These are phyloP conservation scores for Phellinidium pouzarii DNA, from an alignment of 1,284 basidiomycete species.

Conservation along the genomic window DNA sequence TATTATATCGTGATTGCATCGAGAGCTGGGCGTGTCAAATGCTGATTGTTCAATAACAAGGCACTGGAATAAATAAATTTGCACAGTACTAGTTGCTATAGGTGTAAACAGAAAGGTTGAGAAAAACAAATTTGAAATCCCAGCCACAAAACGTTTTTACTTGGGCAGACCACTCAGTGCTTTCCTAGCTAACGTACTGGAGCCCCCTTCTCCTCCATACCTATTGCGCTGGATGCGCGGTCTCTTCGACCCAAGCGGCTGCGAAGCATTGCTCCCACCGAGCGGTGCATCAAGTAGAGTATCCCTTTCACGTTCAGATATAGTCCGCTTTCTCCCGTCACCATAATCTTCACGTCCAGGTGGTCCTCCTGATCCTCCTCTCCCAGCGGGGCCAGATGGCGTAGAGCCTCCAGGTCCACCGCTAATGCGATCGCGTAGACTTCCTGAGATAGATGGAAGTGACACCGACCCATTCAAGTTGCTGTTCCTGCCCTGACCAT, in stretches of 20 bases:
- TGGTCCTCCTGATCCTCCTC: conserved; percentile 20
- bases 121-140: not conserved
- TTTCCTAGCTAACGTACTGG: not conserved
- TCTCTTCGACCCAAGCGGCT: conserved; percentile 26
- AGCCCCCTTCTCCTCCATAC: conserved; percentile 30
- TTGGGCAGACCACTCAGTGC: conserved; percentile 4
- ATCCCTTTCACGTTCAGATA: conserved; percentile 33
- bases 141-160: not conserved
- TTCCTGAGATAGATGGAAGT: not conserved
- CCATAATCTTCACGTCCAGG: conserved; percentile 57
- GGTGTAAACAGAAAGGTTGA: not conserved
- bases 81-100: no score
- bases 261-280: not conserved
- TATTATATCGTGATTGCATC: no score
- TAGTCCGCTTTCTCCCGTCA: conserved; percentile 53
- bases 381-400: conserved; percentile 12
- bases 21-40: not conserved
- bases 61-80: no score
- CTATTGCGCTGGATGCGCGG: conserved; percentile 37
- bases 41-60: no score
- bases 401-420: not conserved
- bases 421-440: conserved; percentile 13
- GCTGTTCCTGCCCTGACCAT: not conserved
- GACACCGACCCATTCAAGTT: conserved; percentile 10
- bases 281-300: not conserved